Evolutionary conservation across 2,329 filamentous ascomycete species (phyloP), one percentile per base, ranked within the genome.

Genomic region (Iodosphaeria phyllophila): DNA sequence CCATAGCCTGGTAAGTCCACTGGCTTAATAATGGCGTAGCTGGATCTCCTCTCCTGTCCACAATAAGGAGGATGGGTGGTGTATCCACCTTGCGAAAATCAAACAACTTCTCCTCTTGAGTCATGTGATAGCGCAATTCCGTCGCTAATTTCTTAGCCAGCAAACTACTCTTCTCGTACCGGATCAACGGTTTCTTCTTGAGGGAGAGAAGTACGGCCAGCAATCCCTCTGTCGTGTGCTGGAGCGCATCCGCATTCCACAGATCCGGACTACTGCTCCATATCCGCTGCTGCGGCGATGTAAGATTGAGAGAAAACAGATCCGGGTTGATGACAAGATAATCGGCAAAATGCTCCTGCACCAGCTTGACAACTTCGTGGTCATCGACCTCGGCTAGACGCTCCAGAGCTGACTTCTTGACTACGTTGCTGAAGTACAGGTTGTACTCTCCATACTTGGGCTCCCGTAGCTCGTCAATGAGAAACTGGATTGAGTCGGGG

Each of bases 1-100:
- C 89, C 84, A 98, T 98, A n/a, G 89, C 89, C 51, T 98, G 89
- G 43, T 98, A 98, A 14, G 89, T 98, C 89, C 89, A 98, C 46
- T 98, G 89, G 3, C 83, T 92, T 24, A 98, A 62, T 8, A 98
- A 56, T 0, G 89, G 89, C 4, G 89, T 98, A 25, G 95, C 77
- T 0, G 89, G 86, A 41, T 98, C 89, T 43, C 93, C 84, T 46
- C 89, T 69, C 20, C 89, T 71, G 50, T 98, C 89, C 16, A 98
- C 54, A 27, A 98, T 69, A 17, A 98, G 61, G 9, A 98, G 59
- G 37, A 98, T 84, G 0, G 91, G 89, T 6, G 86, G 79, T 1
- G 89, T 98, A 47, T 98, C 89, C 26, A 84, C 76, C 47, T 82
- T 84, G 34, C 86, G 69, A 47, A 98, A 98, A 47, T 95, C 84